Base-by-base conservation (phyloP, 306 rosid species). In the Argentina anserina region DNA sequence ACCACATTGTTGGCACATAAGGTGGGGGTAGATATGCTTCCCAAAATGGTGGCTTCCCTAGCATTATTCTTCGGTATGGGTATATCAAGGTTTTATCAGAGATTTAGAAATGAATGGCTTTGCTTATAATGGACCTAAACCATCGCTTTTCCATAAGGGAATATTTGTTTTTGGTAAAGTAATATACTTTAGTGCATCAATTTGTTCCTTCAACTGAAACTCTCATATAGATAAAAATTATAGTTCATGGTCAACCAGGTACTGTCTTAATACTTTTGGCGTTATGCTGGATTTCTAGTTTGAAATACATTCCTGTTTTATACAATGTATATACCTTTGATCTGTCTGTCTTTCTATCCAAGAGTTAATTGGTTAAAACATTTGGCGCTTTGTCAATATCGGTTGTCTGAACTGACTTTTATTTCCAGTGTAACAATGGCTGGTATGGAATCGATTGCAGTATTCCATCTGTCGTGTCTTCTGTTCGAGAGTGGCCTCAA, bases 371-470 rank as follows among this genome's bases (percentile, higher is more conserved):
- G 65, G 41, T 60, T 6, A 23, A 29, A 31, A 56, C 7, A 29
- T 4, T 41, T 71, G 49, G 34, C n/a, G 73, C 63, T 43, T 58
- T 53, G 62, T 52, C 72, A 0, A 11, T 75, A 2, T 61, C 17
- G 56, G 37, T 70, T 78, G 67, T 75, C 82, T 76, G 79, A 83
- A 76, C 53, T 64, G 69, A 81, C 70, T 76, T 41, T 75, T 62
- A 66, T 61, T 80, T 86, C 70, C 97, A 94, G 99, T 94, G 99
- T 83, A 62, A 80, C 59, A 88, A 77, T 82, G 96, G 97, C 58
- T 91, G 99, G 99, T 91, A 89, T 72, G 99, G 99, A 87, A 83
- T 82, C 72, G 99, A 94, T 85, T 94, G 99, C 85, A 94, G 96
- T 80, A 81, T 76, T 74, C 99, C 99, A 40, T 91, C 99, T 28